Conservation (phyloP, 495 filamentous ascomycete genomes). For the Aspergillus hancockii region DNA sequence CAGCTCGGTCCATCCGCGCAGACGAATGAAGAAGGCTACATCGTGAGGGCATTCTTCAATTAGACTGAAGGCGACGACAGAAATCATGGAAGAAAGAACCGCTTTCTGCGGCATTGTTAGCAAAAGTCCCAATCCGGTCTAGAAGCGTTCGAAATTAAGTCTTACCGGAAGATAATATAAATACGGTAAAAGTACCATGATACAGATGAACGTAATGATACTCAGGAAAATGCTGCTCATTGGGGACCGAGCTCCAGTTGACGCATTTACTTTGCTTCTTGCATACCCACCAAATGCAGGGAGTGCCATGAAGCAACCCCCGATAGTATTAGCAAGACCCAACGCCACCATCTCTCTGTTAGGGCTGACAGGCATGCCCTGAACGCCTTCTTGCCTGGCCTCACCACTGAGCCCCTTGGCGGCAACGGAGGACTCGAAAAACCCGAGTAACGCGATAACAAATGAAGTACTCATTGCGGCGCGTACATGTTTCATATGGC, state of each 20-base stretch:
- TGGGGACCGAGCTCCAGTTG: slow-evolving; percentile 87
- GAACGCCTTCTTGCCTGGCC: slow-evolving; percentile 57
- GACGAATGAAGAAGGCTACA: slow-evolving; percentile 81
- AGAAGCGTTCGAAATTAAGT: slow-evolving; percentile 12
- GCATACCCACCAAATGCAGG: slow-evolving; percentile 97
- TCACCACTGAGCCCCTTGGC: slow-evolving; percentile 80
- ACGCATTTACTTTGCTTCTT: slow-evolving; percentile 89
- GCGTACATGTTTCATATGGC: slow-evolving; percentile 77
- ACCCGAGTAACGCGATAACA: slow-evolving; percentile 89
- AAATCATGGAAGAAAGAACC: slow-evolving; percentile 90
- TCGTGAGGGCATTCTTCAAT: slow-evolving; percentile 96
- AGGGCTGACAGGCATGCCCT: slow-evolving; percentile 78
- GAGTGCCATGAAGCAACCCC: slow-evolving; percentile 87
- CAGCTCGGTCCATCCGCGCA: slow-evolving; percentile 83
- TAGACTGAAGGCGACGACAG: slow-evolving; percentile 89
- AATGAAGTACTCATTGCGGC: slow-evolving; percentile 90
- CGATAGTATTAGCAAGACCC: slow-evolving; percentile 84
- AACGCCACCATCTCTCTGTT: slow-evolving; percentile 95
- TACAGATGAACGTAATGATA: slow-evolving; percentile 75
- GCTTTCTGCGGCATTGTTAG: slow-evolving; percentile 66
- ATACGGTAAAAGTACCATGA: slow-evolving; percentile 81
- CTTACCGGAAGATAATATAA: slow-evolving; percentile 92
- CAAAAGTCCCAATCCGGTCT: background rate
- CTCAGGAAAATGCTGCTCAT: slow-evolving; percentile 87
- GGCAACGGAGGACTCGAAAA: slow-evolving; percentile 98